Conservation (phyloP, 345 rosid species). For the Rhizophora apiculata region DNA sequence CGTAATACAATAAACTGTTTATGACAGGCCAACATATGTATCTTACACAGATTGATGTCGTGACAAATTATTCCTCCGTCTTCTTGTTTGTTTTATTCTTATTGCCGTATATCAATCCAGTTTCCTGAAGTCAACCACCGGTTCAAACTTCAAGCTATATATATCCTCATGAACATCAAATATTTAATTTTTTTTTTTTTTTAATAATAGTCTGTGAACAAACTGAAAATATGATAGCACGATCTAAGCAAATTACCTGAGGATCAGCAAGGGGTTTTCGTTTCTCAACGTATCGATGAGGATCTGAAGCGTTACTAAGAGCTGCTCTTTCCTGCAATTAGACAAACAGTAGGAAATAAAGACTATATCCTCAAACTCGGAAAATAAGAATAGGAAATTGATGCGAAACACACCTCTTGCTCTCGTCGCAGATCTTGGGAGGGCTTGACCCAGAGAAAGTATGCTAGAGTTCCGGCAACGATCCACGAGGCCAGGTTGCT, state of each 20-base stretch:
- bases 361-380: not conserved
- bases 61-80: slow-evolving; percentile 23
- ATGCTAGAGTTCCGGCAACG: slow-evolving; percentile 90
- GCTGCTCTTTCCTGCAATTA: slow-evolving; percentile 60
- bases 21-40: not conserved
- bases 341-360: not conserved
- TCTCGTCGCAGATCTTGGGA: slow-evolving; percentile 78
- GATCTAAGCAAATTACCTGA: slow-evolving; percentile 41
- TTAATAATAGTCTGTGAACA: not conserved
- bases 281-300: slow-evolving; percentile 64
- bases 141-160: not conserved
- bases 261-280: slow-evolving; percentile 80
- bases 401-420: slow-evolving; percentile 49
- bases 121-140: slow-evolving; percentile 37
- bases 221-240: not conserved
- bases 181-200: too few species aligned
- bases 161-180: not conserved
- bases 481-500: slow-evolving; percentile 78
- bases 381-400: not conserved
- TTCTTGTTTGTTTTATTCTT: slow-evolving; percentile 44
- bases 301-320: slow-evolving; percentile 60
- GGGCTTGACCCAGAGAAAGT: slow-evolving; percentile 91
- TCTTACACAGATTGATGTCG: slow-evolving; percentile 13
- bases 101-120: slow-evolving; percentile 67
- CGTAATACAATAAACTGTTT: not conserved